Evolutionary conservation across 179 eudicot genomes (phyloP).

Genomic region (Silene vulgaris): DNA sequence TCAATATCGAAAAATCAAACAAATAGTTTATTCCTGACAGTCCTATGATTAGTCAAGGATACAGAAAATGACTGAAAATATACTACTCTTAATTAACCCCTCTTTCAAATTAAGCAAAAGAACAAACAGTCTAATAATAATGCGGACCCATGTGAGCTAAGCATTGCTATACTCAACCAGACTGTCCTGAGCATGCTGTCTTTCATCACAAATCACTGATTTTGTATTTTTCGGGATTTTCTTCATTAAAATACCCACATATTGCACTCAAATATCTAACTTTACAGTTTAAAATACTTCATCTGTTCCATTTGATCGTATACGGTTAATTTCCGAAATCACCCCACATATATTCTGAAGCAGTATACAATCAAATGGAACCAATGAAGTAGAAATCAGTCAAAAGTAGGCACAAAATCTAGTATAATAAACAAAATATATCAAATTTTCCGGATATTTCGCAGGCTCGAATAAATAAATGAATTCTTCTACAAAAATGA

Average conservation of each 20-base stretch:
- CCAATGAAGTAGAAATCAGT: slow-evolving; percentile 10
- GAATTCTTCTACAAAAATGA: not conserved
- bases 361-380: not conserved
- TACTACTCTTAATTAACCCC: slow-evolving; percentile 1
- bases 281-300: not conserved
- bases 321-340: no score
- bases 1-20: slow-evolving; percentile 17
- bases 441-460: not conserved
- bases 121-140: slow-evolving; percentile 18
- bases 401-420: slow-evolving; percentile 19
- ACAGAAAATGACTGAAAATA: slow-evolving; percentile 23
- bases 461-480: not conserved
- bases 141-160: slow-evolving; percentile 29
- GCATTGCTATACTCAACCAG: slow-evolving; percentile 27
- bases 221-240: slow-evolving; percentile 10
- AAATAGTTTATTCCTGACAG: slow-evolving; percentile 22
- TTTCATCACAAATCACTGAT: slow-evolving; percentile 10
- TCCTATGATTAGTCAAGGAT: slow-evolving; percentile 10
- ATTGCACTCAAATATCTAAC: slow-evolving; percentile 4
- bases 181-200: slow-evolving; percentile 31
- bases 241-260: slow-evolving; percentile 6
- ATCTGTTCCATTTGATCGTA: no score
- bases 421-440: slow-evolving; percentile 8
- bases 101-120: slow-evolving; percentile 19
- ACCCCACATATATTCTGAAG: no score